Evolutionary conservation across 495 filamentous ascomycete genomes (phyloP).

Genomic region (Neurospora sp.): DNA sequence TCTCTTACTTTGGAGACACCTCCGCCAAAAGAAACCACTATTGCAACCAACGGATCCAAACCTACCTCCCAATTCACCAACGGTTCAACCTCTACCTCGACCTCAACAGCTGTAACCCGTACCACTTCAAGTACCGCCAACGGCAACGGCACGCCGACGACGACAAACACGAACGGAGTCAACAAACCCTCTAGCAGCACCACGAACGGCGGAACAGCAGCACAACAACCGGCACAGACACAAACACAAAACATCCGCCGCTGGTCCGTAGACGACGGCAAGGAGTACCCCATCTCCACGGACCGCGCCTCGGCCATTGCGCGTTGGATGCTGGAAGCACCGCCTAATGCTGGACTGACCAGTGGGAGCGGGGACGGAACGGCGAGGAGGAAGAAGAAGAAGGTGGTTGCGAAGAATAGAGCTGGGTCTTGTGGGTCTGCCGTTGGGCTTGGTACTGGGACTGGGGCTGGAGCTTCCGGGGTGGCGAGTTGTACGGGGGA

Average conservation of each 20-base stretch:
- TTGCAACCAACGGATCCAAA: slow-evolving; percentile 14
- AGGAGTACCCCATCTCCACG: slow-evolving; percentile 58
- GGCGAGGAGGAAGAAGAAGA: slow-evolving; percentile 21
- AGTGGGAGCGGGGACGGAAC: not conserved
- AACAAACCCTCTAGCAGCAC: not conserved
- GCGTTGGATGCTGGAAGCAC: slow-evolving; percentile 46
- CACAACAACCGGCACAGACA: not conserved
- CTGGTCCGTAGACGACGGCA: slow-evolving; percentile 55
- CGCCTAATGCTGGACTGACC: slow-evolving; percentile 2
- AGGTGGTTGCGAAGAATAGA: slow-evolving; percentile 1
- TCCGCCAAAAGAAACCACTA: not conserved
- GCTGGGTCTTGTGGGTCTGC: not conserved
- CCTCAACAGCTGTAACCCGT: not conserved
- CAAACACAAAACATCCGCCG: slow-evolving; percentile 10
- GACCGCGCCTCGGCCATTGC: slow-evolving; percentile 58
- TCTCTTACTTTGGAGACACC: not conserved
- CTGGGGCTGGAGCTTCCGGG: too few species aligned
- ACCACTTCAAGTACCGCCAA: slow-evolving; percentile 14
- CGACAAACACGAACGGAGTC: not conserved
- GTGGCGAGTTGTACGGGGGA: too few species aligned
- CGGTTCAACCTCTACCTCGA: not conserved
- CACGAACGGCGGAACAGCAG: not conserved
- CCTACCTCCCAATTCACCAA: not conserved
- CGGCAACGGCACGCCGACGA: not conserved
- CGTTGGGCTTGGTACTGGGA: too few species aligned